Evolutionary conservation across 345 rosid species (phyloP).

Genomic region (Bretschneidera sinensis): DNA sequence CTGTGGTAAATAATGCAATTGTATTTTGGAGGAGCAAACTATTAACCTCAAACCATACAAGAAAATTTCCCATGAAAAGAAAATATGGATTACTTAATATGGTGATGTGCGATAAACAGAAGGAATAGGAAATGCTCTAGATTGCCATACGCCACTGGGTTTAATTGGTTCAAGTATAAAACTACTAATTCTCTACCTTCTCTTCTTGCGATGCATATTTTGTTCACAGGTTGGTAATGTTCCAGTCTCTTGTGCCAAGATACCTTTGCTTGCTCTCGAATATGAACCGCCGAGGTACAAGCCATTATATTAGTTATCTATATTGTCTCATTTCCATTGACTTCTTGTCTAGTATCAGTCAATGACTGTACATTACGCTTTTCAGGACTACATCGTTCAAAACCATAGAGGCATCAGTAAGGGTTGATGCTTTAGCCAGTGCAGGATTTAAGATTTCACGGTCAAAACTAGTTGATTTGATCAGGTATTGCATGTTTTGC

Average conservation of each 20-base stretch:
- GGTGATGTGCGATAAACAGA: background rate
- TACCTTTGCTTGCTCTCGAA: conserved; percentile 79
- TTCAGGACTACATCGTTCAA: conserved; percentile 71
- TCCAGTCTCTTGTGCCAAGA: conserved; percentile 66
- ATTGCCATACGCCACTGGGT: background rate
- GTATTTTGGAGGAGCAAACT: background rate
- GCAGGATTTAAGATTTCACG: conserved; percentile 95
- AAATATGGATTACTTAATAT: background rate
- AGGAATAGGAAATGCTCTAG: background rate
- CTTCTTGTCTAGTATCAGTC: background rate
- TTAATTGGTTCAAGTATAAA: background rate
- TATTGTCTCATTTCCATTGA: background rate
- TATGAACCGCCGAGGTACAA: conserved; percentile 82
- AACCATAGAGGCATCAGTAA: conserved; percentile 78
- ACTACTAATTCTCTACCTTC: background rate
- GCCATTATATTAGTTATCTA: background rate
- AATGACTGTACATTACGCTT: conserved; percentile 9
- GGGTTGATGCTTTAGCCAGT: conserved; percentile 95
- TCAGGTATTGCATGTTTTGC: conserved; percentile 44
- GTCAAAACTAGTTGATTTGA: conserved; percentile 73
- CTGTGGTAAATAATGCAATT: background rate
- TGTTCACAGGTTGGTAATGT: conserved; percentile 75
- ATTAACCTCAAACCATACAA: background rate
- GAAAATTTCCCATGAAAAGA: too few relatives aligned
- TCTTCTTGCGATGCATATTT: conserved; percentile 5